These are phyloP conservation scores for Aspergillus carlsbadensis DNA, from an alignment of 495 filamentous ascomycete genomes.

Conservation along the genomic window DNA sequence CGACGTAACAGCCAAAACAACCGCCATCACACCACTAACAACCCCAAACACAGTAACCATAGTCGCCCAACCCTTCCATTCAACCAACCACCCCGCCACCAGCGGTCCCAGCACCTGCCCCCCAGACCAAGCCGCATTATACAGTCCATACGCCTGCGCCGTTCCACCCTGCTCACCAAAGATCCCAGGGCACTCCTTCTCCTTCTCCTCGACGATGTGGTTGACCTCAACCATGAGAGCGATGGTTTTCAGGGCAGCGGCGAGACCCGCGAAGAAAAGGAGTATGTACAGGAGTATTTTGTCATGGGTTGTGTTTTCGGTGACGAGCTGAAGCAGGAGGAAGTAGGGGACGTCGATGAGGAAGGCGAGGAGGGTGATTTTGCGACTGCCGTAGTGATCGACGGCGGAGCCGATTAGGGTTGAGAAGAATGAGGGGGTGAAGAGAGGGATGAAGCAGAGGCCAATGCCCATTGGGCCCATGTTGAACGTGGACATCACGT, in stretches of 20 bases:
- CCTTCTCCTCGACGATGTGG: slow-evolving; percentile 31
- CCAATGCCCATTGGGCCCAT: slow-evolving; percentile 60
- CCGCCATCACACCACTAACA: slow-evolving; percentile 26
- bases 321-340: slow-evolving; percentile 51
- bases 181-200: slow-evolving; percentile 32
- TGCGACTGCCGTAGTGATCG: slow-evolving; percentile 52
- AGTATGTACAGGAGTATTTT: slow-evolving; percentile 35
- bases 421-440: slow-evolving; percentile 35
- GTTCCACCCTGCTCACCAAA: slow-evolving; percentile 57
- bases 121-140: slow-evolving; percentile 57
- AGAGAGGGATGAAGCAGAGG: slow-evolving; percentile 57
- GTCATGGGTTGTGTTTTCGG: slow-evolving; percentile 27
- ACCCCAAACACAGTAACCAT: slow-evolving; percentile 40
- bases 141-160: slow-evolving; percentile 61
- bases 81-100: slow-evolving; percentile 41
- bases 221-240: slow-evolving; percentile 39
- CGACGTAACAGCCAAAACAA: slow-evolving; percentile 17
- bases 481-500: slow-evolving; percentile 47
- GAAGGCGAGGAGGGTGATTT: slow-evolving; percentile 48
- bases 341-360: slow-evolving; percentile 46
- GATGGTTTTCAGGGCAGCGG: slow-evolving; percentile 34
- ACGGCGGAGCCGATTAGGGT: slow-evolving; percentile 40
- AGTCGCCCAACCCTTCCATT: slow-evolving; percentile 36
- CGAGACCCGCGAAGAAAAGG: slow-evolving; percentile 33
- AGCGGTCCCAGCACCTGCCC: slow-evolving; percentile 63